Evolutionary conservation across 805 yeast genomes (phyloP).

Genomic region (Hanseniaspora vineae): DNA sequence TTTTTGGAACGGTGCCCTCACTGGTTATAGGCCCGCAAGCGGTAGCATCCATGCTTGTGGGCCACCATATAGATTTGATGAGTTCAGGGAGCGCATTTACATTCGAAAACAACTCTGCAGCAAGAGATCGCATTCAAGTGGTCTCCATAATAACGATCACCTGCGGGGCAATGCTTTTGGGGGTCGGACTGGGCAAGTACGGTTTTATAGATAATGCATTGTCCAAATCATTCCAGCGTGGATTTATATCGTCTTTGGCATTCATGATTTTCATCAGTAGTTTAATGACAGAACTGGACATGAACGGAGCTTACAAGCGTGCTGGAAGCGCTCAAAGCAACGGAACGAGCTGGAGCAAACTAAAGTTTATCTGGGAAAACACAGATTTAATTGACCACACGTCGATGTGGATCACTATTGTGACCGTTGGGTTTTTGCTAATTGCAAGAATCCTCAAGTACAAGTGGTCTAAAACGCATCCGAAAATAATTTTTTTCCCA

Average conservation of each 20-base stretch:
- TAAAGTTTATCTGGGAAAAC: constrained; percentile 1
- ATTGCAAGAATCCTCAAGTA: constrained; percentile 3
- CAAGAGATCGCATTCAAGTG: not conserved
- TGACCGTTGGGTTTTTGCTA: constrained; percentile 1
- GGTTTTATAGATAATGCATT: constrained; percentile 5
- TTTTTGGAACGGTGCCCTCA: constrained; percentile 2
- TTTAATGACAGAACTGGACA: constrained; percentile 1
- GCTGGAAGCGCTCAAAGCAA: not conserved
- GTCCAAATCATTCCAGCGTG: constrained; percentile 7
- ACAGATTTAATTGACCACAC: constrained; percentile 1
- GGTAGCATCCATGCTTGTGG: constrained; percentile 1
- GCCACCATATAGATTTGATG: not conserved
- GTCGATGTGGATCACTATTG: constrained; percentile 1
- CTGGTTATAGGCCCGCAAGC: constrained; percentile 5
- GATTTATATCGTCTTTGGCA: constrained; percentile 5
- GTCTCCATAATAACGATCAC: constrained; percentile 1
- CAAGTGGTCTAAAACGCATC: constrained; percentile 1
- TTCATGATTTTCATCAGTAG: constrained; percentile 4
- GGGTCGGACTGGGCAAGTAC: constrained; percentile 1
- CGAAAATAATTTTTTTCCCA: constrained; percentile 3
- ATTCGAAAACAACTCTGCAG: not conserved
- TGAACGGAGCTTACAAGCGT: not conserved
- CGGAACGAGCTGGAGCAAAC: constrained; percentile 6
- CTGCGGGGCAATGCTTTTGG: constrained; percentile 3
- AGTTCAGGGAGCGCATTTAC: not conserved